Conservation (phyloP, 2,329 filamentous ascomycete species). For the Fusarium anguioides region DNA sequence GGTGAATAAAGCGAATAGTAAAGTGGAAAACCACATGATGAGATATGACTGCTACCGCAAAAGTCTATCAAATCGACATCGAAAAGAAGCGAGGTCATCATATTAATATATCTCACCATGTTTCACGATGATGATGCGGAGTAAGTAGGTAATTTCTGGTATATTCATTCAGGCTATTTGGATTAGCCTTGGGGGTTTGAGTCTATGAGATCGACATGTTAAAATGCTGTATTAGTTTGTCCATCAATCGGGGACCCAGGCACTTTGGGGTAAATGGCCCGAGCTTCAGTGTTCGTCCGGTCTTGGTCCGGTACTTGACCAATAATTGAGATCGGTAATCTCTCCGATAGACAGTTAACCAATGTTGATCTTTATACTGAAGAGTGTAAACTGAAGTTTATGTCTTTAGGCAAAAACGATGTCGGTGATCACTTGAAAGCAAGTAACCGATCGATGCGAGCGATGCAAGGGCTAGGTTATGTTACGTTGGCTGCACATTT, state of each 20-base stretch:
- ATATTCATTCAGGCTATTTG: constrained; percentile 29
- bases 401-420: constrained; percentile 22
- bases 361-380: constrained; percentile 14
- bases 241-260: constrained; percentile 22
- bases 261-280: constrained; percentile 18
- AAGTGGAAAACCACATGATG: constrained; percentile 22
- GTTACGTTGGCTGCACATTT: constrained; percentile 7
- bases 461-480: constrained; percentile 13
- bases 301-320: not conserved
- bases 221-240: constrained; percentile 9
- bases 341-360: not conserved
- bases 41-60: not conserved
- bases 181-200: constrained; percentile 15
- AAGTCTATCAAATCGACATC: not conserved
- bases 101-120: constrained; percentile 11
- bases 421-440: not conserved
- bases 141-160: constrained; percentile 1
- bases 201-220: constrained; percentile 11
- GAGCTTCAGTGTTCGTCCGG: constrained; percentile 1
- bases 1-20: constrained; percentile 45
- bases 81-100: not conserved
- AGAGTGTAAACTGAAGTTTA: constrained; percentile 6
- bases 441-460: not conserved
- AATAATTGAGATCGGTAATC: constrained; percentile 12
- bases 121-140: constrained; percentile 14